Percentiles rank a stretch among this genome's conserved stretches.
phyloP scores from a whole-genome alignment of 1,139 yeast genomes.

The Spathaspora jeffriesii region DNA sequence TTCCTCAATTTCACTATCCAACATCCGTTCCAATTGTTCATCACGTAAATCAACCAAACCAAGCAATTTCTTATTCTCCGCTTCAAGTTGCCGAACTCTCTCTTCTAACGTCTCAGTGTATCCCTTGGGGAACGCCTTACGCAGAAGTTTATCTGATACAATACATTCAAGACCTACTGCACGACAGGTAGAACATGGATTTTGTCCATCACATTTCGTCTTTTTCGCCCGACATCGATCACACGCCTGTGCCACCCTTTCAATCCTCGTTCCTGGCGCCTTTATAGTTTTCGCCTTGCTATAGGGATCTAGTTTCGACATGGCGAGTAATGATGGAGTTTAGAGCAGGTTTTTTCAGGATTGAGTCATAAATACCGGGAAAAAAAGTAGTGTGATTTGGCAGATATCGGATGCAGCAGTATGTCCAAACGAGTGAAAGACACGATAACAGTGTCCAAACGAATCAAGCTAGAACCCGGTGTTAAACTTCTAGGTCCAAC shows the following conservation, averaged over 20 bases:
- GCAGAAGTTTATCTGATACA: constrained; percentile 68
- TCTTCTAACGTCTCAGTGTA: constrained; percentile 74
- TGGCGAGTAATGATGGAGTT: constrained; percentile 3
- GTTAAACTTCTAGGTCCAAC: no score
- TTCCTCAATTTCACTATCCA: no score
- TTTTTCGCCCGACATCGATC: constrained; percentile 78
- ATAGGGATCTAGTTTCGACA: constrained; percentile 16
- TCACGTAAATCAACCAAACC: constrained; percentile 60
- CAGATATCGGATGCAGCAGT: not conserved
- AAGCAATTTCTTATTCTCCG: constrained; percentile 42
- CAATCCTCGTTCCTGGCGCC: constrained; percentile 58
- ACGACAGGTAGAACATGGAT: constrained; percentile 70
- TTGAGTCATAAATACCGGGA: not conserved
- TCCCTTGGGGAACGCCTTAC: constrained; percentile 76
- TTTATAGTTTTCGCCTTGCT: constrained; percentile 52
- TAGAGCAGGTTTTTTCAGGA: not conserved
- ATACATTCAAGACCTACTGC: constrained; percentile 67
- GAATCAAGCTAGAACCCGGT: constrained; percentile 3
- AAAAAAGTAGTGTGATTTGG: not conserved
- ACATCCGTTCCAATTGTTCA: constrained; percentile 47
- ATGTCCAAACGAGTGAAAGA: not conserved
- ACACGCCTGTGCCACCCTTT: constrained; percentile 75
- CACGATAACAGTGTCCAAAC: not conserved
- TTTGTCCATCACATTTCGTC: constrained; percentile 72
- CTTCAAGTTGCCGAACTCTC: constrained; percentile 53